A percentile compares a stretch with the other conserved stretches of the same genome.
These are phyloP conservation scores for Macrophomina pseudophaseolina DNA, from an alignment of 2,329 filamentous ascomycete species.

Conservation along the genomic window DNA sequence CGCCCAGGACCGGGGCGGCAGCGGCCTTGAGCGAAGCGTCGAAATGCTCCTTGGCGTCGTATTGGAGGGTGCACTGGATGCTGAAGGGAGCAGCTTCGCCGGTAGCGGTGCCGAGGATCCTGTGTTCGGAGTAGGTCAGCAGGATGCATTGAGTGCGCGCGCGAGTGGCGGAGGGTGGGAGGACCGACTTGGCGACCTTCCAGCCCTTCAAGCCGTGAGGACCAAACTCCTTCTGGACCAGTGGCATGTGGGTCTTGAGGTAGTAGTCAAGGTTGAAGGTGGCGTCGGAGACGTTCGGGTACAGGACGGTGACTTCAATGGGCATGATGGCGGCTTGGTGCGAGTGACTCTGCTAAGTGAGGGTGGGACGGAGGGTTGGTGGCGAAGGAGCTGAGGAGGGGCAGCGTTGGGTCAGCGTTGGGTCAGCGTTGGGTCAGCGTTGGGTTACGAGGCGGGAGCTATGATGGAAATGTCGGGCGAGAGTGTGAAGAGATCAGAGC, in stretches of 20 bases:
- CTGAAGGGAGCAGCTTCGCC: conserved; percentile 36
- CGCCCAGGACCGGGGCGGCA: conserved; percentile 36
- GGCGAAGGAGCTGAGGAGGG: background rate
- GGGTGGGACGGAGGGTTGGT: background rate
- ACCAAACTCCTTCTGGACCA: conserved; percentile 40
- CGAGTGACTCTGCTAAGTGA: background rate
- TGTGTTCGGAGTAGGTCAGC: conserved; percentile 17
- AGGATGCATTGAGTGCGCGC: background rate
- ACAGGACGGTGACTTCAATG: conserved; percentile 33
- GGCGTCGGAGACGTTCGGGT: conserved; percentile 32
- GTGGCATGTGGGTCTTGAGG: conserved; percentile 45
- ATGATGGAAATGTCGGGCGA: background rate
- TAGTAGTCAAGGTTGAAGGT: conserved; percentile 49
- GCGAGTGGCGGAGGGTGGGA: background rate
- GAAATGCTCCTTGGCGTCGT: conserved; percentile 34
- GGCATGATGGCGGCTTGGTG: conserved; percentile 24
- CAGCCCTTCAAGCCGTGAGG: conserved; percentile 39
- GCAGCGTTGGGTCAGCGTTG: too few relatives aligned
- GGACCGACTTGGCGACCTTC: conserved; percentile 11
- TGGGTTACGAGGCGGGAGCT: background rate
- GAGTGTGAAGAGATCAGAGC: conserved; percentile 1
- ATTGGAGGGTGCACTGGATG: conserved; percentile 43
- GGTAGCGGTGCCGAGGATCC: conserved; percentile 31
- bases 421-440: background rate
- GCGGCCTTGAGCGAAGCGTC: conserved; percentile 34